These are phyloP conservation scores for Zasmidium angulare DNA, from an alignment of 2,329 filamentous ascomycete species.

Conservation along the genomic window DNA sequence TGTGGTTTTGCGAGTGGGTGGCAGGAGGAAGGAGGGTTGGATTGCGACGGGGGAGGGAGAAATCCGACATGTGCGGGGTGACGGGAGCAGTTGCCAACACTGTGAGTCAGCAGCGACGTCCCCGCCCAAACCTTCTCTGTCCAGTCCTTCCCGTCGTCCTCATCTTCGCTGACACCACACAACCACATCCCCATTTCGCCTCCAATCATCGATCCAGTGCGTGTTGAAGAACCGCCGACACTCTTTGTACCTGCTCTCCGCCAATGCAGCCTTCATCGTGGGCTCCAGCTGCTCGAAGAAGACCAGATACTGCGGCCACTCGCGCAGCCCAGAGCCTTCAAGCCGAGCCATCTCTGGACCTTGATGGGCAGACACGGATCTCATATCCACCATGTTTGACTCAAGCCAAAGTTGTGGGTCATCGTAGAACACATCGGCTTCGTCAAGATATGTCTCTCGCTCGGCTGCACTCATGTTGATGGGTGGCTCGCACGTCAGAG, in stretches of 20 bases:
- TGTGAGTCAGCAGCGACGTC: no score
- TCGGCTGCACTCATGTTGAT: slow-evolving; percentile 64
- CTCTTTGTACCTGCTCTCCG: slow-evolving; percentile 52
- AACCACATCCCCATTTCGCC: slow-evolving; percentile 61
- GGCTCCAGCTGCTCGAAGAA: slow-evolving; percentile 61
- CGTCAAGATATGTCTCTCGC: slow-evolving; percentile 73
- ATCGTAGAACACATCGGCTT: slow-evolving; percentile 87
- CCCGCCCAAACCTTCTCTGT: no score
- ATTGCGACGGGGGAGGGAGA: no score
- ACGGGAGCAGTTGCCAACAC: no score
- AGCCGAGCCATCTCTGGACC: neutral
- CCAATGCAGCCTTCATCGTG: slow-evolving; percentile 45
- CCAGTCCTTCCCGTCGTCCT: neutral
- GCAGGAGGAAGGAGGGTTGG: neutral
- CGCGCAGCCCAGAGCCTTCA: slow-evolving; percentile 19
- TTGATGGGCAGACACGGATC: slow-evolving; percentile 12
- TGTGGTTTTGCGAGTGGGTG: neutral
- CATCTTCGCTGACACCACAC: slow-evolving; percentile 49
- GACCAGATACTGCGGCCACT: slow-evolving; percentile 49
- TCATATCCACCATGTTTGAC: slow-evolving; percentile 38
- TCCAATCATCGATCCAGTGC: slow-evolving; percentile 62
- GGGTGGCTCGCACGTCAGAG: slow-evolving; percentile 87
- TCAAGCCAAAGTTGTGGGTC: slow-evolving; percentile 52
- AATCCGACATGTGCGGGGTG: neutral
- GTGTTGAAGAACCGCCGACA: slow-evolving; percentile 63